These are phyloP conservation scores for Exophiala bonariae DNA, from an alignment of 2,329 filamentous ascomycete genomes.

Conservation along the genomic window DNA sequence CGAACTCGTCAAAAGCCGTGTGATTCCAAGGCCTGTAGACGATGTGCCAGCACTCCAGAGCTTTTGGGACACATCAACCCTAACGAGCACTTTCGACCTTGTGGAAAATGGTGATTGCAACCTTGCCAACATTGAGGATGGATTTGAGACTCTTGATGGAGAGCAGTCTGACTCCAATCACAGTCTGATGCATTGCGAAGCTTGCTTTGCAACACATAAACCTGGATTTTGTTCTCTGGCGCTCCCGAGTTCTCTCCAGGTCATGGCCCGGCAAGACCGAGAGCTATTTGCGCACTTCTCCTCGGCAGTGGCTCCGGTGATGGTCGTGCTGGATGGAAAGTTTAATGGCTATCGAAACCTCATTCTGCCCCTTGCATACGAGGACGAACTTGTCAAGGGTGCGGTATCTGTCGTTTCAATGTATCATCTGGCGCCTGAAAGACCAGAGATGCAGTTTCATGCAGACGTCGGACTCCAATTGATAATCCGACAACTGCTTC, in stretches of 20 bases:
- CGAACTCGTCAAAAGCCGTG: neutral
- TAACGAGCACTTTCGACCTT: too few species aligned
- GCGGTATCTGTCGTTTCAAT: slow-evolving; percentile 29
- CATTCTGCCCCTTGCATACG: slow-evolving; percentile 31
- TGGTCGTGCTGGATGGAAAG: slow-evolving; percentile 32
- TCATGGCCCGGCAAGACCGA: neutral
- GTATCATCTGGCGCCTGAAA: slow-evolving; percentile 25
- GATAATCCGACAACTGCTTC: slow-evolving; percentile 7
- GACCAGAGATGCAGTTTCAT: slow-evolving; percentile 10
- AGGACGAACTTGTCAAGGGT: slow-evolving; percentile 27
- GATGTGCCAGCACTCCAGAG: too few species aligned
- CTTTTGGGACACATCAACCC: too few species aligned
- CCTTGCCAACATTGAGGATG: too few species aligned
- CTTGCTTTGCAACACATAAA: too few species aligned
- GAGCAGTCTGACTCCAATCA: too few species aligned
- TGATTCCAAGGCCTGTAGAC: too few species aligned
- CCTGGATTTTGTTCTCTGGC: neutral
- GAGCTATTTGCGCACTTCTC: slow-evolving; percentile 22
- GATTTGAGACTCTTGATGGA: too few species aligned
- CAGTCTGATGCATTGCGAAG: too few species aligned
- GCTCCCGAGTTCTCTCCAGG: slow-evolving; percentile 3
- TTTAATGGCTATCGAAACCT: slow-evolving; percentile 34
- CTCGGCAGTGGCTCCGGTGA: slow-evolving; percentile 30
- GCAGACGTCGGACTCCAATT: slow-evolving; percentile 18
- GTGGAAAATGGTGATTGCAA: too few species aligned